Conservation (phyloP, 306 rosid genomes). For the Fagus crenata region DNA sequence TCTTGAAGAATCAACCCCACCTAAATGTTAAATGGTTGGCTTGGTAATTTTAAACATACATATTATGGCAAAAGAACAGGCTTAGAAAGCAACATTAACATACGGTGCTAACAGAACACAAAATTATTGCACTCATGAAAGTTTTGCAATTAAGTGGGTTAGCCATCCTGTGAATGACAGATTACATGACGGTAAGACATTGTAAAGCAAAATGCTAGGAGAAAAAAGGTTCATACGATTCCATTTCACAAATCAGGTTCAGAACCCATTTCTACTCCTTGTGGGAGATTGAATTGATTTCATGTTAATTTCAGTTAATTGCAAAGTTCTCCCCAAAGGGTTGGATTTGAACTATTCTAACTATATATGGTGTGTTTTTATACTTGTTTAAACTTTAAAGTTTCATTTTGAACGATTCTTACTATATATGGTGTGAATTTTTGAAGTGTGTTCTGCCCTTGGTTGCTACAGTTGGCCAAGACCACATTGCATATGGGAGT, state of each 20-base stretch:
- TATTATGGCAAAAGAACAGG: not conserved
- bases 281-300: not conserved
- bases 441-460: not conserved
- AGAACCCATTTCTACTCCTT: not conserved
- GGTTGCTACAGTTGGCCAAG: not conserved
- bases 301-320: not conserved
- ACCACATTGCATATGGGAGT: slow-evolving; percentile 1
- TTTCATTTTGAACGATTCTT: not conserved
- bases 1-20: not conserved
- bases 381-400: slow-evolving; percentile 1
- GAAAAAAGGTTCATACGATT: not conserved
- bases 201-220: not conserved
- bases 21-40: not conserved
- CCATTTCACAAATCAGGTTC: not conserved
- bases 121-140: not conserved
- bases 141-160: not conserved
- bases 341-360: not conserved
- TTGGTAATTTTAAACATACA: not conserved
- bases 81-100: not conserved
- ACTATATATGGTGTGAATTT: not conserved
- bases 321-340: not conserved
- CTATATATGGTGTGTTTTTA: not conserved
- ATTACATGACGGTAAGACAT: not conserved
- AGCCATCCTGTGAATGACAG: not conserved
- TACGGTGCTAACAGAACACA: not conserved